Percentiles rank a stretch among this genome's conserved stretches.
Evolutionary conservation across 2,329 filamentous ascomycete species (phyloP).

Genomic region (Fusarium circinatum): DNA sequence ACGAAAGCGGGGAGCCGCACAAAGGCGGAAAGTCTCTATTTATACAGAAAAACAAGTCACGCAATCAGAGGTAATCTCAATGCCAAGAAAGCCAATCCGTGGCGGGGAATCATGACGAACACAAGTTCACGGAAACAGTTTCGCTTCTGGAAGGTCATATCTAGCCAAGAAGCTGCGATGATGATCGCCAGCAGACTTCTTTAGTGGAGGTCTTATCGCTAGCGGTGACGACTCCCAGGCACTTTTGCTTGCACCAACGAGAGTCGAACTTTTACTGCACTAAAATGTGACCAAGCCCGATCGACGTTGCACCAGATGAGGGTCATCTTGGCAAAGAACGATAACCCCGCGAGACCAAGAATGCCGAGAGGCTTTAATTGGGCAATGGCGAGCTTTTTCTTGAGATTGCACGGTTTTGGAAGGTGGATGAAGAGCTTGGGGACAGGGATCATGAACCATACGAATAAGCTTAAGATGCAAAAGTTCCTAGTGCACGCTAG

Average conservation of each 20-base stretch:
- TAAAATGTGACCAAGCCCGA: background rate
- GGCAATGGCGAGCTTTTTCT: background rate
- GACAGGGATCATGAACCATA: constrained; percentile 26
- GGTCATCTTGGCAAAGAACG: background rate
- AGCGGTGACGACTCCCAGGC: background rate
- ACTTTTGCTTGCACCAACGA: background rate
- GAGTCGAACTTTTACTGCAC: background rate
- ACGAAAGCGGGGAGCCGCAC: too few relatives aligned
- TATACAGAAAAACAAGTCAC: background rate
- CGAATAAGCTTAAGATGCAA: constrained; percentile 36
- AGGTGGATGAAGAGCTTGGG: constrained; percentile 13
- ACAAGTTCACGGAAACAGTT: constrained; percentile 2
- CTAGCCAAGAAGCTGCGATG: background rate
- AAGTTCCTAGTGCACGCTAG: constrained; percentile 27
- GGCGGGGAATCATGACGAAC: background rate
- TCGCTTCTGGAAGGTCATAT: constrained; percentile 33
- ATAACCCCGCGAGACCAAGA: constrained; percentile 1
- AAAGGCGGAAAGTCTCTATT: background rate
- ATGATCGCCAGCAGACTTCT: background rate
- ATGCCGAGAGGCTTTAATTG: background rate
- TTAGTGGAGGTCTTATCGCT: background rate
- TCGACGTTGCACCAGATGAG: background rate
- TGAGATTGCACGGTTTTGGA: constrained; percentile 14
- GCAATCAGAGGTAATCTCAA: background rate
- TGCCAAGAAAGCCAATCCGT: background rate